Evolutionary conservation across 129 eudicot genomes (phyloP), one percentile per base, ranked within the genome.

Genomic region (Artemisia tridentata): DNA sequence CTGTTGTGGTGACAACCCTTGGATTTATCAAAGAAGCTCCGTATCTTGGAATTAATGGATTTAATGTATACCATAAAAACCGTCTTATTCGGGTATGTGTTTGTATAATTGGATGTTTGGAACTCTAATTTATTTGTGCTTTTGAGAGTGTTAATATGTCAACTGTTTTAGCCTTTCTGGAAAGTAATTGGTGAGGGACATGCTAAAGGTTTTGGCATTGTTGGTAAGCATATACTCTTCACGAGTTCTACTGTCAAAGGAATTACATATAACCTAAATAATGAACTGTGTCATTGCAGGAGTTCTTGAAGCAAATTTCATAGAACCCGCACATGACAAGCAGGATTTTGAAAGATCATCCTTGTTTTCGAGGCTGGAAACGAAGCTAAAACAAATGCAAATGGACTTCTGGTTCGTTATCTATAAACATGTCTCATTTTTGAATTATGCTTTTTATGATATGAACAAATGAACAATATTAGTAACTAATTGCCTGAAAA

Each of bases 271-370:
- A 49, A 59, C 20, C 7, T 43, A 67, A 18, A 60, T 13, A 17
- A 64, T 12, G 4, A 16, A 49, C 73, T 51, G 29, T 61, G 27
- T 79, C 61, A 4, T 75, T 71, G 25, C 79, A 91, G 97, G 98
- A 43, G 96, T 93, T 54, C 96, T 93, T 60, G 98, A 93, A 85
- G 96, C 98, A 78, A 93, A 93, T 80, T 93, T 93, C 66, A 89
- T 93, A 31, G 95, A 93, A 76, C 98, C 98, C 7, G 98, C 98
- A 43, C 98, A 89, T 62, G 98, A 93, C 83, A 93, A 93, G 78
- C 98, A 93, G 76, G 98, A 93, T 79, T 93, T 93, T 80, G 98
- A 93, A 84, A 81, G 96, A 74, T 89, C 98, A 16, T 67, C 90
- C 58, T 69, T 85, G 63, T 93, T 81, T 77, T 59, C 84, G 54